Evolutionary conservation across 2,329 filamentous ascomycete species (phyloP), one percentile per base, ranked within the genome.

Genomic region (Chaetothyriales sp.): DNA sequence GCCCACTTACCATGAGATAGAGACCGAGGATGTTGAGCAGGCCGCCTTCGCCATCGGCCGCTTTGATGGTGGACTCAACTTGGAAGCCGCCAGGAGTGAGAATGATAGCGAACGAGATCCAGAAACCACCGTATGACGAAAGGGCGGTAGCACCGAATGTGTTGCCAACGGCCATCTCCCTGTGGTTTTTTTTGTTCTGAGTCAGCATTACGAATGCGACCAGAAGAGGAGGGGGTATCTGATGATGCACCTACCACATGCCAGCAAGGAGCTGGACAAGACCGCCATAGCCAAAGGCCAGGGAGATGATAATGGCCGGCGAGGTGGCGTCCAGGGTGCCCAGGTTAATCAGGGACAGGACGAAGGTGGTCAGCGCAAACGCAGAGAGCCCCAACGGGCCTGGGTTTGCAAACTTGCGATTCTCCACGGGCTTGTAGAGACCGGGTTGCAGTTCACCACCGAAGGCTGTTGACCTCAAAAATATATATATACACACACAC

Each of bases 111-210:
- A 86, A 84, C 10, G 74, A 73, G 62, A 90, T 77, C 86, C 86
- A 90, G 75, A 90, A 90, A 56, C 84, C 84, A 60, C 86, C 85
- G 63, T 86, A 90, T 0, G 84, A 89, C 8, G 83, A 85, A 51
- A 90, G 70, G 18, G 85, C 84, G 20, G 84, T 89, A 49, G 84
- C 85, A 73, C 84, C 84, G 58, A 90, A 89, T 9, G 86, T 90
- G 73, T 90, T 90, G 51, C 84, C 85, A n/a, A 86, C 75, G 36
- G 84, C 84, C 78, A 90, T 86, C 71, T 90, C 85, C 84, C 83
- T n/a, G n/a, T n/a, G n/a, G n/a, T n/a, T 86, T 55, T 49, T 28
- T 43, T 46, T 49, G 28, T 43, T 44, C 15, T 18, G 3, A 10
- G 15, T 44, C 26, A 32, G 44, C 20, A 18, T 9, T 20, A 20